Base-by-base conservation (phyloP, 2,329 filamentous ascomycete species). In the Venturiaceae sp. region DNA sequence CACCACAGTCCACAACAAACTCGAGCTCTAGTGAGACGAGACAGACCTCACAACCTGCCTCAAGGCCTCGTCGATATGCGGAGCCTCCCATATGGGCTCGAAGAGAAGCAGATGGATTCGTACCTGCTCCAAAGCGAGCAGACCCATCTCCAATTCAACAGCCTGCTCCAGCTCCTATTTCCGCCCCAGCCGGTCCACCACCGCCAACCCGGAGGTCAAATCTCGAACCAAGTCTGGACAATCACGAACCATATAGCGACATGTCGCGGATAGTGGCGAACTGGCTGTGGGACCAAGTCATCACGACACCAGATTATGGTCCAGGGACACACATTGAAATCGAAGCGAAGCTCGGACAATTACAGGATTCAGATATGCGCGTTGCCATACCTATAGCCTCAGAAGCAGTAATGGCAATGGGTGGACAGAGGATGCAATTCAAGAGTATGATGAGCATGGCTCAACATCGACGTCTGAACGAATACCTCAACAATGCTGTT, bases 341-440 rank as follows among this genome's bases (percentile, higher is more conserved):
- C 58, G 94, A 99, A 74, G 94, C 91, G 9, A 97, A 97, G 71
- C 78, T 97, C 53, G 94, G 94, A 19, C 86, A 84, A 28, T 79
- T 97, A 14, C 34, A 53, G 41, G 28, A 37, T n/a, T 26, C 34
- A 8, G 33, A 26, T 21, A 16, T n/a, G 26, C 44, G 44, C 44
- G 30, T 50, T 26, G 28, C 6, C 14, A 82, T 92, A 59, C 85
- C 90, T 69, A 84, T 83, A 67, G 82, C 86, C 61, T 88, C 83
- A 6, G 88, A 94, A 68, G 87, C 83, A 53, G 76, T 95, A 6
- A 72, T 95, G 21, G 77, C 78, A 52, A 80, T 83, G 33, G 26
- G 14, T 30, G 32, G 21, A 32, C 47, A 13, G 14, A 50, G 26
- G 53, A 50, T 19, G 30, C 52, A 16, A 16, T 53, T 30, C 33